Evolutionary conservation across 106 monocot species (phyloP).

Genomic region (Allium fistulosum): DNA sequence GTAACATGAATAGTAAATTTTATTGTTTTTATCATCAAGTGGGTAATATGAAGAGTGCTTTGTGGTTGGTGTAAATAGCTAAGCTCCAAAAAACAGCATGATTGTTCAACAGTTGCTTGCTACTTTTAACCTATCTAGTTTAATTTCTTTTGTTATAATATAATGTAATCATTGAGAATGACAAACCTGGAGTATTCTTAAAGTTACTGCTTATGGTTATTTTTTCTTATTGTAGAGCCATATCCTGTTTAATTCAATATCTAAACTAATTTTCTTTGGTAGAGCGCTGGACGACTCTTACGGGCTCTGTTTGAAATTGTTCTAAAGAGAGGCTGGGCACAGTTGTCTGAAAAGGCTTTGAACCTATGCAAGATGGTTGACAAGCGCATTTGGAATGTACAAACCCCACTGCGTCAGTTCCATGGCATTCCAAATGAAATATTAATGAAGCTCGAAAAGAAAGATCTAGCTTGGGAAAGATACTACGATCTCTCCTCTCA

Average conservation of each 20-base stretch:
- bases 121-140: too few species aligned
- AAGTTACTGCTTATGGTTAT: too few species aligned
- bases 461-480: slow-evolving; percentile 93
- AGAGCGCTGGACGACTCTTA: slow-evolving; percentile 97
- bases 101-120: too few species aligned
- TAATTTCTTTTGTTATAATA: too few species aligned
- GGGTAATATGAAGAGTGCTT: too few species aligned
- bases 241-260: not conserved
- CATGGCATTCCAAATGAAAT: slow-evolving; percentile 90
- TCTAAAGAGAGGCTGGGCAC: slow-evolving; percentile 93
- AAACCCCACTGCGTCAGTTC: slow-evolving; percentile 92
- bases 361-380: slow-evolving; percentile 98
- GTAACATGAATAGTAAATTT: too few species aligned
- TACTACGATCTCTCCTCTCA: slow-evolving; percentile 89
- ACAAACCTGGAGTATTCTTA: too few species aligned
- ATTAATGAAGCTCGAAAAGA: slow-evolving; percentile 93
- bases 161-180: too few species aligned
- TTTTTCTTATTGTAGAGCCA: too few species aligned
- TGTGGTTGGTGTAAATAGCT: too few species aligned
- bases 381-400: slow-evolving; percentile 95
- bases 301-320: slow-evolving; percentile 96
- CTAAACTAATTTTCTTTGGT: slow-evolving; percentile 1
- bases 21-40: too few species aligned
- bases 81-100: too few species aligned
- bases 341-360: slow-evolving; percentile 84